A percentile compares a stretch with the other conserved stretches of the same genome.
phyloP scores from a whole-genome alignment of 495 filamentous ascomycete species.

The Cryomyces minteri region DNA sequence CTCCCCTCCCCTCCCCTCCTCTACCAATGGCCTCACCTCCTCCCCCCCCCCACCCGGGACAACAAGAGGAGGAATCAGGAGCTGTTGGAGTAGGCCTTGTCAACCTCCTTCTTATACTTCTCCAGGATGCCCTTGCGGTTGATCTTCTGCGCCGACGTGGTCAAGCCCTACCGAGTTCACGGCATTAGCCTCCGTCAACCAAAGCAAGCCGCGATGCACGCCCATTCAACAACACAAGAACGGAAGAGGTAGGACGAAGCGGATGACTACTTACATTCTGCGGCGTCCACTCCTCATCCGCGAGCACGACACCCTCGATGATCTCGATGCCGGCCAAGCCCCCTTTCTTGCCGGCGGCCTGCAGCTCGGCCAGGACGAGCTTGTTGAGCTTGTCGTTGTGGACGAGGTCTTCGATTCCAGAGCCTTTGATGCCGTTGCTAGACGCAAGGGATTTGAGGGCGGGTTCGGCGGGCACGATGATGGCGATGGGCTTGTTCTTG shows the following conservation, averaged over 20 bases:
- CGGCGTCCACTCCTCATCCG: conserved; percentile 94
- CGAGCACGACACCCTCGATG: conserved; percentile 77
- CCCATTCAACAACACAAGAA: no score
- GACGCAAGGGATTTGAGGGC: conserved; percentile 70
- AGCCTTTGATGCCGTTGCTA: conserved; percentile 50
- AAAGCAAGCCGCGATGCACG: no score
- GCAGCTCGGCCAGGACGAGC: conserved; percentile 68
- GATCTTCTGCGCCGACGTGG: conserved; percentile 61
- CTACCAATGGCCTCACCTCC: no score
- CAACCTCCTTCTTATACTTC: conserved; percentile 46
- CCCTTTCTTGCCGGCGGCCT: conserved; percentile 51
- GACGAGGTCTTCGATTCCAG: conserved; percentile 56
- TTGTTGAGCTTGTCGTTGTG: conserved; percentile 67
- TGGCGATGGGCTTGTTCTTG: conserved; percentile 75
- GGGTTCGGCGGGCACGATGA: conserved; percentile 80
- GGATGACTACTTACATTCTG: conserved; percentile 56
- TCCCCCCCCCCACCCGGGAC: no score
- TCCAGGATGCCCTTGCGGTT: conserved; percentile 49
- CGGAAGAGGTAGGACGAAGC: no score
- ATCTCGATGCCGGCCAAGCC: conserved; percentile 78
- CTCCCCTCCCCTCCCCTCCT: no score
- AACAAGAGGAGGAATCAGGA: not conserved
- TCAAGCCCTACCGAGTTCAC: conserved; percentile 29
- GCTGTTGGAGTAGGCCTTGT: conserved; percentile 28
- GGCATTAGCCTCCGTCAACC: conserved; percentile 11